Evolutionary conservation across 2,329 filamentous ascomycete genomes (phyloP).

Genomic region (Venturia pyrina): DNA sequence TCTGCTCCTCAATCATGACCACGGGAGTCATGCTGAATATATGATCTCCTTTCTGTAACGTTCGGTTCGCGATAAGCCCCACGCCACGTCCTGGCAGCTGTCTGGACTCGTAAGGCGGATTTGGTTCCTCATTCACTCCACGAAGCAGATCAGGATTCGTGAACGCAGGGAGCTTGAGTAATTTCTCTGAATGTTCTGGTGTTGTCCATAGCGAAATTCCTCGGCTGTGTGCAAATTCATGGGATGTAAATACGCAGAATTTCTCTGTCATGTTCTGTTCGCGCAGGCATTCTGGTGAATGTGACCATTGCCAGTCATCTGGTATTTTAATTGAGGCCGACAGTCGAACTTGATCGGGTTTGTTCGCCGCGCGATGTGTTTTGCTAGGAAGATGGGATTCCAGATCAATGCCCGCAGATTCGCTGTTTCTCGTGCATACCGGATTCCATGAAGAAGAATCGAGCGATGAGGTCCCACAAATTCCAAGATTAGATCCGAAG

Average conservation of each 20-base stretch:
- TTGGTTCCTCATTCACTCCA: constrained; percentile 8
- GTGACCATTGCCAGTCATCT: constrained; percentile 6
- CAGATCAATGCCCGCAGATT: neutral
- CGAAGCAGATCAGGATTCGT: constrained; percentile 2
- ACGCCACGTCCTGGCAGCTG: constrained; percentile 11
- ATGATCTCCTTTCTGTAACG: constrained; percentile 12
- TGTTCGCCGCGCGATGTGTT: neutral
- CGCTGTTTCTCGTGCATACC: neutral
- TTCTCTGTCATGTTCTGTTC: constrained; percentile 8
- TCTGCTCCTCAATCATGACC: constrained; percentile 5
- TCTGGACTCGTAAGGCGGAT: neutral
- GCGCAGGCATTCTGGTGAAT: constrained; percentile 5
- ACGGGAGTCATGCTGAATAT: constrained; percentile 13
- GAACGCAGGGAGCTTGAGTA: constrained; percentile 7
- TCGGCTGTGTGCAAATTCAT: constrained; percentile 11
- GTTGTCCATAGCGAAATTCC: constrained; percentile 12
- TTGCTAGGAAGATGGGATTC: neutral
- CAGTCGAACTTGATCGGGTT: neutral
- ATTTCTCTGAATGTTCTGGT: neutral
- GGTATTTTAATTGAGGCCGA: neutral
- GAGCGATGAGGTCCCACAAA: neutral
- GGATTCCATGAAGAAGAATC: neutral
- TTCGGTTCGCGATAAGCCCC: constrained; percentile 12
- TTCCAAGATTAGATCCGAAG: neutral
- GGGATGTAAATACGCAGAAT: constrained; percentile 12